Percentiles rank a stretch among this genome's conserved stretches.
phyloP scores from a whole-genome alignment of 306 rosid species.

The Psophocarpus tetragonolobus region DNA sequence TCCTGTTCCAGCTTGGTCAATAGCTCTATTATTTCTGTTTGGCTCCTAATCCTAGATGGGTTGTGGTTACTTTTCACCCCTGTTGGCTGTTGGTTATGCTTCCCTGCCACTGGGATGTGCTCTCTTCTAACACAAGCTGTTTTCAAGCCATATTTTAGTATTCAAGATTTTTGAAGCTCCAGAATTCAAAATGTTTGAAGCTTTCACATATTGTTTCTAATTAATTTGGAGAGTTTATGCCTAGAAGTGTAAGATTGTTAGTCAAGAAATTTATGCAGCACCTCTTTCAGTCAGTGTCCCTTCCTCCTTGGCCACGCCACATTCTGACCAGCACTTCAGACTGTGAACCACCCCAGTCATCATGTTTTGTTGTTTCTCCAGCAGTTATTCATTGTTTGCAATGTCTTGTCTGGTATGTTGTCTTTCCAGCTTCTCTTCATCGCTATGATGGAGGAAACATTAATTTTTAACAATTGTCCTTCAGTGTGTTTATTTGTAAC shows the following conservation, averaged over 20 bases:
- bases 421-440: background rate
- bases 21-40: background rate
- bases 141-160: background rate
- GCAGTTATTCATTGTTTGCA: background rate
- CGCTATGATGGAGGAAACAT: constrained; percentile 18
- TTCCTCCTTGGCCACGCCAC: constrained; percentile 19
- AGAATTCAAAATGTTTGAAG: background rate
- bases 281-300: background rate
- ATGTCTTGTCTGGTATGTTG: background rate
- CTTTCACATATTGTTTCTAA: background rate
- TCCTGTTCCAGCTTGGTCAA: background rate
- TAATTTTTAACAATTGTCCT: background rate
- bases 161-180: background rate
- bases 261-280: background rate
- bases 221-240: background rate
- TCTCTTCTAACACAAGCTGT: constrained; percentile 3
- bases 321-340: constrained; percentile 11
- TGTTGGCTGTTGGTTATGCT: background rate
- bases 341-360: background rate
- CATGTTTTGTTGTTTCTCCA: background rate
- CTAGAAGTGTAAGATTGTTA: background rate
- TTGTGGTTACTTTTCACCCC: background rate
- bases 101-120: background rate
- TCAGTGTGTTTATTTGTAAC: background rate
- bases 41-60: background rate